Evolutionary conservation across 371 early-diverging fungal genomes (phyloP), one percentile per base, ranked within the genome.

Genomic region (Nematocida sp.): DNA sequence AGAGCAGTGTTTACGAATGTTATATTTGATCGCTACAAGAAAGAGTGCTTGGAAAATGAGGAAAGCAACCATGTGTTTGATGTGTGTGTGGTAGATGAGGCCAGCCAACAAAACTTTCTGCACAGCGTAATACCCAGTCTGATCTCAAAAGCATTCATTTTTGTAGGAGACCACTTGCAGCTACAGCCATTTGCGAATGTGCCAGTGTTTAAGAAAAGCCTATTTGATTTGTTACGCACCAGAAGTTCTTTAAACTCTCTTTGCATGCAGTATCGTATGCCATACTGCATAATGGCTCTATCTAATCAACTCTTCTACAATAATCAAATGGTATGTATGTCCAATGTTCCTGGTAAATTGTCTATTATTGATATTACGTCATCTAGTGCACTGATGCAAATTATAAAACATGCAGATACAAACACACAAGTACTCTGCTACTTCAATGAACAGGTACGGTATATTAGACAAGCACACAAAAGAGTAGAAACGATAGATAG

Each of bases 131-230:
- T 95, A 0, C 96, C 96, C 1, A 80, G 96, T 41, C 84, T 87
- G n/a, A 86, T 85, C 65, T 90, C 92, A 1, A 81, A 86, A 15
- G 83, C 77, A 11, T 94, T 96, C 87, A 87, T 96, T 17, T 84
- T 98, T 5, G 95, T 98, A 11, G 98, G 98, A 15, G 98, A 98
- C 81, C 91, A 92, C 76, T 88, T 95, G 76, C 97, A 98, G 80
- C 86, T 98, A 2, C 91, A 92, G n/a, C 97, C 98, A 4, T 81
- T 96, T 60, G 89, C 91, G 81, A 81, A 86, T 41, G 45, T 21
- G 34, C 27, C 21, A 53, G 40, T 48, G 46, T 34, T 27, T 23
- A 64, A 19, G 47, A 31, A n/a, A 34, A 78, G 46, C 43, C 62
- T 76, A 23, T 84, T 81, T 76, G 79, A 84, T 21, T 63, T 75